Conservation (phyloP, 2,329 filamentous ascomycete genomes). For the Torrubiellomyces zombiae region DNA sequence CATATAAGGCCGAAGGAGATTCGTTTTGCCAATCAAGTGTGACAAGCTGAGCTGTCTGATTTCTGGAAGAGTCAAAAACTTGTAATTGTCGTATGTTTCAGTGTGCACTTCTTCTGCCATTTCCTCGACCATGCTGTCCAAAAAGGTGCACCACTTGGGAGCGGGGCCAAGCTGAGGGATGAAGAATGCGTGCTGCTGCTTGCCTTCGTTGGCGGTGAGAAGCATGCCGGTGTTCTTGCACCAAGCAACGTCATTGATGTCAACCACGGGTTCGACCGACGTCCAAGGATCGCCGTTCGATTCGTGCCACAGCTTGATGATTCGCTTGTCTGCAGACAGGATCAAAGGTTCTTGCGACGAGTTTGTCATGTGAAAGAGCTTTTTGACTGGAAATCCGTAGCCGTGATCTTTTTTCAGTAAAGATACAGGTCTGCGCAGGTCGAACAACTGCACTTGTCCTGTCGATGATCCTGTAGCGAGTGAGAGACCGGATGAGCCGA, state of each 20-base stretch:
- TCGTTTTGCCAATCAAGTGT: conserved; percentile 81
- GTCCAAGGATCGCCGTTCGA: conserved; percentile 78
- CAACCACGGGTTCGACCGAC: conserved; percentile 83
- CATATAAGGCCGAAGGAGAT: conserved; percentile 88
- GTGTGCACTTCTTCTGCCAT: conserved; percentile 74
- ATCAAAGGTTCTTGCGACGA: conserved; percentile 71
- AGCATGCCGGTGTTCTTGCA: conserved; percentile 88
- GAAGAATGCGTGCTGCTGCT: conserved; percentile 89
- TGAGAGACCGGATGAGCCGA: conserved; percentile 67
- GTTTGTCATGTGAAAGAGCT: conserved; percentile 55
- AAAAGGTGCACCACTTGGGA: conserved; percentile 88
- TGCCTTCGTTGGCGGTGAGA: conserved; percentile 88
- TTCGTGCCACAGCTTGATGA: conserved; percentile 94
- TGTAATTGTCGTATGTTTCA: conserved; percentile 96
- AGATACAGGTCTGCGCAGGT: conserved; percentile 74
- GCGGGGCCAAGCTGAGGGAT: conserved; percentile 86
- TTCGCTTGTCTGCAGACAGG: conserved; percentile 80
- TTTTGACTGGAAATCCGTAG: conserved; percentile 84
- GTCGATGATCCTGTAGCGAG: conserved; percentile 76
- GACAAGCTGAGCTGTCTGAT: conserved; percentile 71
- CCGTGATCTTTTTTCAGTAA: conserved; percentile 88
- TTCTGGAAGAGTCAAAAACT: conserved; percentile 84
- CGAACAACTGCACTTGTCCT: conserved; percentile 80
- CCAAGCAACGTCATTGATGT: conserved; percentile 89
- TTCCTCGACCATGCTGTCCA: conserved; percentile 96